Percentiles rank a stretch among this genome's conserved stretches.
These are phyloP conservation scores for Irpex sp. DNA, from an alignment of 1,284 basidiomycete species.

Conservation along the genomic window DNA sequence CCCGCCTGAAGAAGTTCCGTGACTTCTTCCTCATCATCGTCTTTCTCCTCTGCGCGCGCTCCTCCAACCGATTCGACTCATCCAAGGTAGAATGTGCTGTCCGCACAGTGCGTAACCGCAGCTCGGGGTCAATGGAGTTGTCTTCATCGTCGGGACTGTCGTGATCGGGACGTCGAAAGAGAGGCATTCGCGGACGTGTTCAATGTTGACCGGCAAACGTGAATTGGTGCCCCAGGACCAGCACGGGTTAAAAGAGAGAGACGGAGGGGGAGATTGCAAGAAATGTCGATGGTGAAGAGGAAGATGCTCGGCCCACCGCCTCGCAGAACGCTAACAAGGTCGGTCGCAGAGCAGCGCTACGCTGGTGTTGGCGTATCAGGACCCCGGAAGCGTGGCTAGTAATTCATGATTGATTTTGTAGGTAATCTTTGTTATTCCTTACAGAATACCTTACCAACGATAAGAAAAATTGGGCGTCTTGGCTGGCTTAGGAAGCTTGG, in stretches of 20 bases:
- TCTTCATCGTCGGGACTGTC: slow-evolving; percentile 50
- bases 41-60: slow-evolving; percentile 63
- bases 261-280: not conserved
- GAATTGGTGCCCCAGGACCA: slow-evolving; percentile 22
- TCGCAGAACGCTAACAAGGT: slow-evolving; percentile 4
- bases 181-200: slow-evolving; percentile 19
- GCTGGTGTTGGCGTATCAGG: not conserved
- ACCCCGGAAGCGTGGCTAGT: not conserved
- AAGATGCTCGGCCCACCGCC: slow-evolving; percentile 5
- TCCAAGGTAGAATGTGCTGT: slow-evolving; percentile 88
- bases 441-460: too few species aligned
- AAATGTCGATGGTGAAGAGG: not conserved
- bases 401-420: not conserved
- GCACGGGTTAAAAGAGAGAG: slow-evolving; percentile 16
- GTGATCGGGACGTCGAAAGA: slow-evolving; percentile 24
- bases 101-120: slow-evolving; percentile 82
- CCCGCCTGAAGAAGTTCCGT: slow-evolving; percentile 48
- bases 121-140: slow-evolving; percentile 75
- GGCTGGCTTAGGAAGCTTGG: too few species aligned
- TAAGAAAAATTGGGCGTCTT: too few species aligned
- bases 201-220: slow-evolving; percentile 12
- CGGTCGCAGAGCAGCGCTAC: slow-evolving; percentile 2
- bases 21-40: slow-evolving; percentile 52
- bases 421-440: not conserved
- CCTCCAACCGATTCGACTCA: slow-evolving; percentile 79